These are phyloP conservation scores for Fusarium aywerte DNA, from an alignment of 2,329 filamentous ascomycete genomes.

Conservation along the genomic window DNA sequence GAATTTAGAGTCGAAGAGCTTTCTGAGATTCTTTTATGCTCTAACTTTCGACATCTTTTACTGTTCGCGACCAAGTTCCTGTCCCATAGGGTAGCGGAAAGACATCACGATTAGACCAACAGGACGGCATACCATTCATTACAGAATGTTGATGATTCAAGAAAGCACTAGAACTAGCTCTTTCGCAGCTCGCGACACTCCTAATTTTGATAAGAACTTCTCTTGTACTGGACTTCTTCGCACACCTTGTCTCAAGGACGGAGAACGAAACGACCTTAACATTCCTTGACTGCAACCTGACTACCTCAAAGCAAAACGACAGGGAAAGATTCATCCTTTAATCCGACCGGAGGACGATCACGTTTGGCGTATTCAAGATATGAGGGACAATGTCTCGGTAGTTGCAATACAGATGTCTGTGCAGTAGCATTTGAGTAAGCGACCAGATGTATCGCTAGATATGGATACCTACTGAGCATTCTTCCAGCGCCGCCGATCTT, in stretches of 20 bases:
- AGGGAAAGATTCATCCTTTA: too few species aligned
- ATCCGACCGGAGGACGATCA: too few species aligned
- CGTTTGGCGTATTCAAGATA: neutral
- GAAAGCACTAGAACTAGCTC: too few species aligned
- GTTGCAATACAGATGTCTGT: neutral
- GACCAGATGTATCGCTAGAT: neutral
- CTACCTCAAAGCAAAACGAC: too few species aligned
- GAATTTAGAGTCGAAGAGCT: neutral
- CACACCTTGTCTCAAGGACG: neutral
- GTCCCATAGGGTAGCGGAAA: neutral
- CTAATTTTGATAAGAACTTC: too few species aligned
- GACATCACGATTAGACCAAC: too few species aligned
- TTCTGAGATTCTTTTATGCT: neutral
- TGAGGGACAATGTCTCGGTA: constrained; percentile 1
- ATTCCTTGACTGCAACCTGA: too few species aligned
- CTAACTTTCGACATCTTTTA: too few species aligned
- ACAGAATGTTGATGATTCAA: too few species aligned
- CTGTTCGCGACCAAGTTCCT: neutral
- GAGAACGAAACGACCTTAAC: neutral
- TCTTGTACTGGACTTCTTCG: too few species aligned
- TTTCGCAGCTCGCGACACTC: too few species aligned
- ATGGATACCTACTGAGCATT: neutral
- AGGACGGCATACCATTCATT: too few species aligned
- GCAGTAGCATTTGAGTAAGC: neutral
- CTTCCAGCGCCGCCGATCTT: neutral